Evolutionary conservation across 768 basidiomycete species (phyloP).

Genomic region (Amanita inopinata): DNA sequence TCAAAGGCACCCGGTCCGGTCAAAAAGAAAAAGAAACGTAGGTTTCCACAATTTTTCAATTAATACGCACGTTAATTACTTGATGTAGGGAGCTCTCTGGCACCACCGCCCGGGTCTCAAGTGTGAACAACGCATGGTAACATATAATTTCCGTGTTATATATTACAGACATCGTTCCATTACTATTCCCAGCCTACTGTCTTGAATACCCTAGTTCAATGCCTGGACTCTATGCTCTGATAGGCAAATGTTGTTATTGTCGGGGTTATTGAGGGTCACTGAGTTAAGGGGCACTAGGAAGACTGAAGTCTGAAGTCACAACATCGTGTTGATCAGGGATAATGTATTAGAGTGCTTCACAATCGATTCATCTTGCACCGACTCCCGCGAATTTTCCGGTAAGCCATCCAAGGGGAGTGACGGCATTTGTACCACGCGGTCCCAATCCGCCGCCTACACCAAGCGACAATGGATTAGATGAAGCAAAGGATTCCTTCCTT

Average conservation of each 20-base stretch:
- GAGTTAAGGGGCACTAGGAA: no score
- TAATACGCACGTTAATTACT: constrained; percentile 6
- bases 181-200: no score
- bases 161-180: no score
- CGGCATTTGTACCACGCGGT: constrained; percentile 48
- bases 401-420: constrained; percentile 72
- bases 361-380: constrained; percentile 33
- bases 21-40: constrained; percentile 75
- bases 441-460: constrained; percentile 52
- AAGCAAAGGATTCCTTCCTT: constrained; percentile 67
- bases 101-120: constrained; percentile 19
- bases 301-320: neutral
- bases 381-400: constrained; percentile 65
- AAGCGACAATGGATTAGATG: constrained; percentile 76
- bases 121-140: neutral
- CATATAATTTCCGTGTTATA: no score
- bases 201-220: no score
- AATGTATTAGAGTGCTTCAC: neutral
- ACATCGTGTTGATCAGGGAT: neutral
- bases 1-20: constrained; percentile 27
- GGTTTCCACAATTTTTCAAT: constrained; percentile 17
- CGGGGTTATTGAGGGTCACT: no score
- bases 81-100: constrained; percentile 27
- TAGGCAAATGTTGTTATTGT: neutral
- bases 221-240: no score